Conservation (phyloP, 768 basidiomycete genomes). For the Tremella fuciformis region DNA sequence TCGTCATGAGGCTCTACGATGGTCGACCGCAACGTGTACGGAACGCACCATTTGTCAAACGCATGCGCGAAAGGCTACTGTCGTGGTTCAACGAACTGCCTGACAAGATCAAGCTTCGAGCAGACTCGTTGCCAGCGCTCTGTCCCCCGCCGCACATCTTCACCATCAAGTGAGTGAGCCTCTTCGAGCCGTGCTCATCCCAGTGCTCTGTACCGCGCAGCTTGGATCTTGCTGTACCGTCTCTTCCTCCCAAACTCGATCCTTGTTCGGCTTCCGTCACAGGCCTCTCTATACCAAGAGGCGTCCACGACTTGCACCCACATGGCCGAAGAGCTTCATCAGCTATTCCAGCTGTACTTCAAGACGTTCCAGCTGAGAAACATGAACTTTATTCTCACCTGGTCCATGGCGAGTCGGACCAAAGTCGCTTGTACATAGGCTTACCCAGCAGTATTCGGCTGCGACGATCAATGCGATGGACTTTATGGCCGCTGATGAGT, state of each 20-base stretch:
- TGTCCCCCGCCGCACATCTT: slow-evolving; percentile 34
- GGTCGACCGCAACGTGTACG: slow-evolving; percentile 12
- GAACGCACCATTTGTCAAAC: slow-evolving; percentile 11
- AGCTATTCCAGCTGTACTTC: slow-evolving; percentile 20
- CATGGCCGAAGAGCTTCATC: slow-evolving; percentile 27
- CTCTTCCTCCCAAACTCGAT: slow-evolving; percentile 23
- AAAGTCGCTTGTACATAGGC: background rate
- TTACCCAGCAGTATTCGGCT: slow-evolving; percentile 21
- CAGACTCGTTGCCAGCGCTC: slow-evolving; percentile 14
- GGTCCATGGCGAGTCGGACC: slow-evolving; percentile 22
- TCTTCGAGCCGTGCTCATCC: background rate
- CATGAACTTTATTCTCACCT: slow-evolving; percentile 26
- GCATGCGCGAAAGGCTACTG: slow-evolving; percentile 13
- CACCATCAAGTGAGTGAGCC: slow-evolving; percentile 22
- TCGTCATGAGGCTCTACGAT: slow-evolving; percentile 28
- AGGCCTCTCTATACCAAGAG: slow-evolving; percentile 2
- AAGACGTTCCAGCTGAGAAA: slow-evolving; percentile 26
- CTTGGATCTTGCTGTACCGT: slow-evolving; percentile 28
- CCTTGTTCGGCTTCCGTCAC: slow-evolving; percentile 7
- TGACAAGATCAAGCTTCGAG: slow-evolving; percentile 17
- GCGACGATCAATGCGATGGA: slow-evolving; percentile 31
- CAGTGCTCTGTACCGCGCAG: slow-evolving; percentile 27
- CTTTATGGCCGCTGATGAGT: slow-evolving; percentile 15
- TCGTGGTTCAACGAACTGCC: slow-evolving; percentile 22
- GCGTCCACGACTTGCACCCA: slow-evolving; percentile 15